Evolutionary conservation across 257 asterid genomes (phyloP).

Genomic region (Solanum neorickii): DNA sequence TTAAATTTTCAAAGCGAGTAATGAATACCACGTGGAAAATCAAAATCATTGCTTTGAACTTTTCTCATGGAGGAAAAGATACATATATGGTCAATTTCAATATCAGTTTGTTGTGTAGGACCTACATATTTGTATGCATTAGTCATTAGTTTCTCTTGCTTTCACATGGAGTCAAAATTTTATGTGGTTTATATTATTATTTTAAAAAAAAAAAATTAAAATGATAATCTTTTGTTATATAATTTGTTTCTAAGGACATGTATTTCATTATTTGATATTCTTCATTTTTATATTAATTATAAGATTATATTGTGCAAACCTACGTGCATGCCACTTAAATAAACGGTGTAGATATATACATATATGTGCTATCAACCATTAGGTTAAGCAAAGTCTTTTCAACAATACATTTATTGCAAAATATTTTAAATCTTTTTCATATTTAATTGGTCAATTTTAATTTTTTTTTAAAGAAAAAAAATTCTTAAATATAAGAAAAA

Average conservation of each 20-base stretch:
- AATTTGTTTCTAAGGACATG: neutral
- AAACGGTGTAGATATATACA: neutral
- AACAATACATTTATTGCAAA: neutral
- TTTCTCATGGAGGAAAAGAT: neutral
- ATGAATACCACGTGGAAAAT: neutral
- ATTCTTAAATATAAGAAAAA: neutral
- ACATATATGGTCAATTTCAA: neutral
- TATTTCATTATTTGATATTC: neutral
- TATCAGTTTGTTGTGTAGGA: neutral
- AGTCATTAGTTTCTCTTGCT: neutral
- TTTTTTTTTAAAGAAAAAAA: neutral
- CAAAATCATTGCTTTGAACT: neutral
- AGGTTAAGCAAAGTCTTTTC: neutral
- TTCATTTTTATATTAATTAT: neutral
- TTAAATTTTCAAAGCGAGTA: accelerated
- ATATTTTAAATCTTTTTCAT: neutral
- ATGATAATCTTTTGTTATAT: neutral
- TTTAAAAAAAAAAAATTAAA: neutral
- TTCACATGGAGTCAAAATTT: neutral
- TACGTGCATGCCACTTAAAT: neutral
- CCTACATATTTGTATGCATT: neutral
- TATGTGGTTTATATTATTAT: neutral
- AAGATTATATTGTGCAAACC: neutral
- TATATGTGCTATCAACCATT: neutral
- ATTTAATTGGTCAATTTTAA: neutral